Evolutionary conservation across 1,284 basidiomycete genomes (phyloP).

Genomic region (Puccinia hordei): DNA sequence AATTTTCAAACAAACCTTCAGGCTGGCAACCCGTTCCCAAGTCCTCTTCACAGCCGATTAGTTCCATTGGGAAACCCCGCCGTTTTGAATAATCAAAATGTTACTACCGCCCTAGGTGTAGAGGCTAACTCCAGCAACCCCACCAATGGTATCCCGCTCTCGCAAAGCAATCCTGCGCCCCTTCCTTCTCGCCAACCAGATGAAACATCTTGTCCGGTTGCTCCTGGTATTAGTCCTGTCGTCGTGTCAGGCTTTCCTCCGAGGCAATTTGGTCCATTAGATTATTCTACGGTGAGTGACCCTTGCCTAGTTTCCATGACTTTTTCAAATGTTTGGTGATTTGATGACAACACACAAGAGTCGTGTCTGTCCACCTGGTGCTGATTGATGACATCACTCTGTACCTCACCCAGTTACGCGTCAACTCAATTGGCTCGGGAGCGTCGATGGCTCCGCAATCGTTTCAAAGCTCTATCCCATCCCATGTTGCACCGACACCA

Average conservation of each 20-base stretch:
- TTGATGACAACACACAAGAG: too few relatives aligned
- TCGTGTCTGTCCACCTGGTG: neutral
- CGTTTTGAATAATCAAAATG: neutral
- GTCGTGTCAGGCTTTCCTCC: constrained; percentile 12
- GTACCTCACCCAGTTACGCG: constrained; percentile 16
- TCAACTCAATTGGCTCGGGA: constrained; percentile 28
- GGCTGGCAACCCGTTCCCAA: constrained; percentile 8
- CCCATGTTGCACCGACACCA: neutral
- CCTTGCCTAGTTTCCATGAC: neutral
- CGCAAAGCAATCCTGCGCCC: constrained; percentile 1
- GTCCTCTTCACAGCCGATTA: constrained; percentile 7
- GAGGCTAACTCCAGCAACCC: constrained; percentile 1
- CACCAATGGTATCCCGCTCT: constrained; percentile 5
- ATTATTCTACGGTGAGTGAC: constrained; percentile 39
- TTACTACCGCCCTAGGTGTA: neutral
- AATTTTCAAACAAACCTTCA: neutral
- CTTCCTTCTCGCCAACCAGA: constrained; percentile 18
- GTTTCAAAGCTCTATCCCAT: constrained; percentile 8
- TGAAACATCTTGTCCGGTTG: constrained; percentile 8
- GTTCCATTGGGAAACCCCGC: constrained; percentile 17
- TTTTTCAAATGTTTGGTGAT: too few relatives aligned
- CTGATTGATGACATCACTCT: constrained; percentile 4
- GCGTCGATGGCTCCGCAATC: constrained; percentile 20
- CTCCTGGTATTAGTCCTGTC: neutral
- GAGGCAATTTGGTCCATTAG: constrained; percentile 46